phyloP scores from a whole-genome alignment of 73 alveolate genomes.

The Paramecium primaurelia region DNA sequence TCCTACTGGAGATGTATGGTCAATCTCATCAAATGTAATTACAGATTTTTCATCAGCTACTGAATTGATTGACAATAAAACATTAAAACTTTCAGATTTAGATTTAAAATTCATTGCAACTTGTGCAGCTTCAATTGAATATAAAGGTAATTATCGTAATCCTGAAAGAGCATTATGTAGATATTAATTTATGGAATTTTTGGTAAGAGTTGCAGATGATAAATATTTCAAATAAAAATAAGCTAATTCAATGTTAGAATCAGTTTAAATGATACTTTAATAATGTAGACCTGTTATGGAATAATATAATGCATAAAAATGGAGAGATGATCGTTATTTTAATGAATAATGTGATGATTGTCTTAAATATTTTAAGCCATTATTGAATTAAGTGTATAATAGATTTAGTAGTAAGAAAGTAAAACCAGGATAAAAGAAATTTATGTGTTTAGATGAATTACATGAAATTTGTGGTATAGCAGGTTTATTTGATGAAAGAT shows the following conservation, averaged over 20 bases:
- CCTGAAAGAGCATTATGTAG: constrained; percentile 66
- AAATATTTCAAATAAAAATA: constrained; percentile 63
- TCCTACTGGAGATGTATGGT: constrained; percentile 63
- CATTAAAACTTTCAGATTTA: constrained; percentile 63
- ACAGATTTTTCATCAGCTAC: constrained; percentile 60
- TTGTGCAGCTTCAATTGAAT: constrained; percentile 58
- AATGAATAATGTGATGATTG: constrained; percentile 75
- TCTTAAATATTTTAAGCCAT: constrained; percentile 59
- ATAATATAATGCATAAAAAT: constrained; percentile 65
- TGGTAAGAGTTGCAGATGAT: constrained; percentile 66
- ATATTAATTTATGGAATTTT: constrained; percentile 67
- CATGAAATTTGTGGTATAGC: constrained; percentile 55
- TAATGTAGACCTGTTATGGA: constrained; percentile 50
- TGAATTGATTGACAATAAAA: constrained; percentile 43
- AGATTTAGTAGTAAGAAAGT: constrained; percentile 62
- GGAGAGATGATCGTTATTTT: constrained; percentile 74
- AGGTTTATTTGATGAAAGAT: constrained; percentile 69
- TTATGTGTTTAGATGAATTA: constrained; percentile 77
- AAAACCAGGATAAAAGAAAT: constrained; percentile 74
- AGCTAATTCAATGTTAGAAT: constrained; percentile 46
- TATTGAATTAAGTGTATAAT: constrained; percentile 61
- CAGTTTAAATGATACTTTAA: constrained; percentile 67
- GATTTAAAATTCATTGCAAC: constrained; percentile 67
- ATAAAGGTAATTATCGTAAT: constrained; percentile 59
- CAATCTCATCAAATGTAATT: constrained; percentile 55